phyloP scores from a whole-genome alignment of 164 flowering plant genomes.

The Tinospora cordifolia region DNA sequence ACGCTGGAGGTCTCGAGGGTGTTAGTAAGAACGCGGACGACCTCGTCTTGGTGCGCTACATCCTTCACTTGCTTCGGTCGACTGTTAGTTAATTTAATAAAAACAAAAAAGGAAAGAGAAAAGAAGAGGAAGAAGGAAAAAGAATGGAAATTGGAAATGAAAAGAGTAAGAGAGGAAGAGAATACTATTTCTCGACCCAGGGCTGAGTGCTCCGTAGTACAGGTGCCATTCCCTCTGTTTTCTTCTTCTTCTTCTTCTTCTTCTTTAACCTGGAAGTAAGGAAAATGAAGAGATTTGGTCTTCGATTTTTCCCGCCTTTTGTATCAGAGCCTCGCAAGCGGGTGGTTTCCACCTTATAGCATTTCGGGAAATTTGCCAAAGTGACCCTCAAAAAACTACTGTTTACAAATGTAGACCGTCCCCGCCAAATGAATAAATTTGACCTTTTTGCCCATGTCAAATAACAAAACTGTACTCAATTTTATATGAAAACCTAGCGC shows the following conservation, averaged over 20 bases:
- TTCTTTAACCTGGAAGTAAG: neutral
- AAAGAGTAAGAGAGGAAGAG: neutral
- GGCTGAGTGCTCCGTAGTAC: conserved; percentile 74
- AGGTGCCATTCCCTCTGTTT: conserved; percentile 54
- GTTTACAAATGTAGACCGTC: no score
- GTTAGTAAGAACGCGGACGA: conserved; percentile 85
- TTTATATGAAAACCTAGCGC: no score
- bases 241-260: neutral
- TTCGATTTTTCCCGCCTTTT: no score
- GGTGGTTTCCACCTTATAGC: no score
- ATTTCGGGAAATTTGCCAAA: no score
- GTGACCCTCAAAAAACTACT: no score
- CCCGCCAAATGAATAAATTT: no score
- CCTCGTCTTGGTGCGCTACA: conserved; percentile 96
- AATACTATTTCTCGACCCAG: conserved; percentile 98
- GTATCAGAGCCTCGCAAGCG: no score
- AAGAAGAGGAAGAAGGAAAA: neutral
- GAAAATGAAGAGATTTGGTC: neutral
- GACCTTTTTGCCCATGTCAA: no score
- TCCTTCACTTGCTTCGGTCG: conserved; percentile 96
- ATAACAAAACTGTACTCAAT: no score
- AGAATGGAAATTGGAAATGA: neutral
- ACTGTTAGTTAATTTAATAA: conserved; percentile 31
- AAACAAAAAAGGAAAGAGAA: neutral
- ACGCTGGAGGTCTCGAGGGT: conserved; percentile 84